Percentiles rank a stretch among this genome's conserved stretches.
phyloP scores from a whole-genome alignment of 495 filamentous ascomycete genomes.

The Immersiella caudata region DNA sequence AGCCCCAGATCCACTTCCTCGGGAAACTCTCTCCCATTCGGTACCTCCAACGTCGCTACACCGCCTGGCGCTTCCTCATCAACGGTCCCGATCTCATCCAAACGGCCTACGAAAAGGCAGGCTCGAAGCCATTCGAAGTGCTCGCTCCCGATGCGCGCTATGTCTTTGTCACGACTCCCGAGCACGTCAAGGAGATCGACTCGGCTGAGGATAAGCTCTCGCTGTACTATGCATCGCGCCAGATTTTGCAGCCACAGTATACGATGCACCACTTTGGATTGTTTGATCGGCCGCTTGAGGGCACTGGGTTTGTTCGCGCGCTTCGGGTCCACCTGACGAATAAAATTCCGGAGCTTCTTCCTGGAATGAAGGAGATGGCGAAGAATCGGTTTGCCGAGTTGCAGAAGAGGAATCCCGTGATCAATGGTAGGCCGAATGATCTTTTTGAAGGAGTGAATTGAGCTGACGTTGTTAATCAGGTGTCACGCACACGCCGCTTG shows the following conservation, averaged over 20 bases:
- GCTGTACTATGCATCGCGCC: slow-evolving; percentile 4
- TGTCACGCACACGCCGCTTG: neutral
- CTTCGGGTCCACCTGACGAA: neutral
- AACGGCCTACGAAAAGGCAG: neutral
- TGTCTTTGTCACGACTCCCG: slow-evolving; percentile 4
- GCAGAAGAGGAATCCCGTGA: neutral
- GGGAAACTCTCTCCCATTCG: neutral
- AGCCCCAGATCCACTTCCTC: neutral
- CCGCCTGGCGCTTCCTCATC: neutral
- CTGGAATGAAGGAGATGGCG: neutral
- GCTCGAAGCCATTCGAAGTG: slow-evolving; percentile 8
- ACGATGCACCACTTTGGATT: slow-evolving; percentile 8
- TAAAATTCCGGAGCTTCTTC: neutral
- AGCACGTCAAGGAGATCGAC: slow-evolving; percentile 3
- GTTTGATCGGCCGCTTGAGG: slow-evolving; percentile 5
- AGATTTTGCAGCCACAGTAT: slow-evolving; percentile 4
- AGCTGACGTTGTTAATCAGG: neutral
- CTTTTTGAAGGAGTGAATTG: neutral
- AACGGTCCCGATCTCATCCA: neutral
- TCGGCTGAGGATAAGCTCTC: neutral
- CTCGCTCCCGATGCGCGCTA: slow-evolving; percentile 1
- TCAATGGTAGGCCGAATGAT: neutral
- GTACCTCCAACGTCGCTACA: neutral
- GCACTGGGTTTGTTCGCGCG: neutral
- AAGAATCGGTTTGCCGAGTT: neutral